Evolutionary conservation across 495 filamentous ascomycete genomes (phyloP), one percentile per base, ranked within the genome.

Genomic region (Penicillium riverlandense): DNA sequence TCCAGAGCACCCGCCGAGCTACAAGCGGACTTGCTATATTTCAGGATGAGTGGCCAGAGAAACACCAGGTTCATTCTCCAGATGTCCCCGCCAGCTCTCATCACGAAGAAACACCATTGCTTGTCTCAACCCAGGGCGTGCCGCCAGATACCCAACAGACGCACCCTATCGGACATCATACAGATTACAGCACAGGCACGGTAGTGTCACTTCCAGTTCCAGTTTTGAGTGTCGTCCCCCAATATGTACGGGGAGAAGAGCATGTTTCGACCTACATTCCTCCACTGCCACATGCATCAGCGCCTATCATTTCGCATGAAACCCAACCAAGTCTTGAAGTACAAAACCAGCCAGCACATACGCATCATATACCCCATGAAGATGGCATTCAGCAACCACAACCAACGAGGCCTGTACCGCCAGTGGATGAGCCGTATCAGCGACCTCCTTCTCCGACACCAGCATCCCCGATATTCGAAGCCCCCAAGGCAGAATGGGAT

Each of bases 401-500:
- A 12, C 59, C 57, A 28, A 63, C 69, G 50, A 63, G 70, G 47
- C 58, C 67, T 12, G 52, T 71, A 13, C 53, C 57, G n/a, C 43
- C 44, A 8, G 30, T 46, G 1, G 30, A 59, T 29, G 47, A 64
- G 29, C 48, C 62, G 37, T 49, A 59, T 8, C 50, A 54, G 31
- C 64, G 67, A 11, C 58, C 63, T 29, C 66, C 63, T 9, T 72
- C 67, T 38, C 54, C 62, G 4, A 55, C 72, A 38, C 68, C 71
- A 34, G 59, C 66, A 37, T 43, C 37, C 12, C 40, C 54, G 28
- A 43, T 48, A 9, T 76, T 72, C 40, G 68, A 75, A 37, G 68
- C 78, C 5, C 79, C 78, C n/a, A 64, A 63, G 41, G 59, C 71
- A 40, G 69, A 81, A 53, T 88, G 84, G 84, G 80, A 88, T 63